Evolutionary conservation across 2,329 filamentous ascomycete species (phyloP), one percentile per base, ranked within the genome.

Genomic region (Monosporascus sp.): DNA sequence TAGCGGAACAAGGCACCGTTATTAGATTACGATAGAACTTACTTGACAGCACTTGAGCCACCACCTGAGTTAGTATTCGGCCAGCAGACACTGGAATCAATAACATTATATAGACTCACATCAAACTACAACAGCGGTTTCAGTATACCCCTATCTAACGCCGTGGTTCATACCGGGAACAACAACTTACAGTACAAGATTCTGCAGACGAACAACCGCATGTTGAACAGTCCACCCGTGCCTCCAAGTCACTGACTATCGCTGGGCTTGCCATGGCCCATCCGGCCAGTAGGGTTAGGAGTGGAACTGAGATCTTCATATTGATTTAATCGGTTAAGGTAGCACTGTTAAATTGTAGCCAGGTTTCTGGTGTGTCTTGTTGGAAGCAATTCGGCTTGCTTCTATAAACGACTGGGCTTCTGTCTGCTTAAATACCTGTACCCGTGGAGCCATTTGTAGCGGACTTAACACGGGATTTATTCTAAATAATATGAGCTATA

Each of bases 121-220:
- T 41, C 36, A 19, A 41, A 41, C 48, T 49, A 27, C 16, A 26
- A 31, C 17, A 40, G 19, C n/a, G 5, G 20, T 3, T 26, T 49
- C n/a, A 41, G 37, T 40, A 49, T 40, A 49, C 27, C 19, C 8
- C 2, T 41, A 40, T 49, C 20, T 49, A 19, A 22, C n/a, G 8
- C n/a, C 7, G 11, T 27, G 24, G 5, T 45, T 24, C 11, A 26
- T 41, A 19, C 7, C 14, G 36, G 24, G 24, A 7, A n/a, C n/a
- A 41, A 27, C 9, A 31, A 50, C 52, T 48, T 44, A 53, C 52
- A 40, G 52, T 55, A 24, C 55, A 57, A 52, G 52, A 55, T 19
- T 57, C 55, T 24, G 50, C 52, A 49, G 55, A 57, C 11, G 55
- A 57, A 31, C 55, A 57, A 22, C 52, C 24, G 24, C 55, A 57